Base-by-base conservation (phyloP, 306 rosid genomes). In the Malus fusca region DNA sequence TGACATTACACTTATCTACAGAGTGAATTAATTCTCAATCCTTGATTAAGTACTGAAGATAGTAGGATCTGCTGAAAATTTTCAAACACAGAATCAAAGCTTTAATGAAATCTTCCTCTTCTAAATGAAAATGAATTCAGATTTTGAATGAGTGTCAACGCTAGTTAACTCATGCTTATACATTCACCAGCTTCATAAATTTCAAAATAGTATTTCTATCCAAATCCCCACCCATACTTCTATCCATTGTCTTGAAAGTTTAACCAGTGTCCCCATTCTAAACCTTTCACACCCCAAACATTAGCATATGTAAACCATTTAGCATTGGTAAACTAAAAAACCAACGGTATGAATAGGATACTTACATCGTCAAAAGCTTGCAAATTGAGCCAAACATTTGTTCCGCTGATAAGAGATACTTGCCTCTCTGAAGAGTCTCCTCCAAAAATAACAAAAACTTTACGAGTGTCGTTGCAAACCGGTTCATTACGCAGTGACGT, bases 401-500 rank as follows among this genome's bases (percentile, higher is more conserved):
- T 94, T 78, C 96, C 98, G 46, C 98, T 92, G 96, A 94, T 94
- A 74, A 94, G 98, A 73, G 98, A 94, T 75, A 94, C 98, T 88
- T 94, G 98, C 65, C 98, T 93, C 87, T 94, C 97, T 68, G 98
- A 94, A 48, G 97, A 90, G 83, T 90, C 85, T 68, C 98, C 98
- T 78, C 98, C 97, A 85, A 94, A 92, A 82, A 94, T 85, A 82
- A 94, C 95, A 87, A 88, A 92, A 80, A 88, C 97, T 81, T 94
- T 94, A 48, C 26, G 80, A 77, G 66, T 73, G 61, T 84, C 87
- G 76, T 85, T 81, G 66, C 26, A 70, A 80, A 80, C 74, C 70
- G 88, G 81, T 78, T 77, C 78, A 59, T 79, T 84, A 74, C 43
- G 43, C 69, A 70, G 72, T 21, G 85, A 76, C 67, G 84, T 83